Evolutionary conservation across 345 rosid species (phyloP), one percentile per base, ranked within the genome.

Genomic region (Lepidium aucheri): DNA sequence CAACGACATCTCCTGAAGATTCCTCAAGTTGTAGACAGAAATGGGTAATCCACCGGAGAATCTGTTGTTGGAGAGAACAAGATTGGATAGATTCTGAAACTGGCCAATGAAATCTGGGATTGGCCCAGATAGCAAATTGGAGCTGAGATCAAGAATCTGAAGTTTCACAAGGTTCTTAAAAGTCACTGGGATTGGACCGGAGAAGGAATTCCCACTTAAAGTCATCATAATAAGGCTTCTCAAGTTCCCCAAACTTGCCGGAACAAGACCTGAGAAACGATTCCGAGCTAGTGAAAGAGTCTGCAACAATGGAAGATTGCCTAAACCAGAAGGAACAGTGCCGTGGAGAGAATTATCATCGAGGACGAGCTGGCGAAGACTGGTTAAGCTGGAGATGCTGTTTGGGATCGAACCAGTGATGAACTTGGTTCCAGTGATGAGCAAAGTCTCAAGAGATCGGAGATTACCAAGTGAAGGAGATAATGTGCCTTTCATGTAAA

Each of bases 341-440:
- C 98, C 98, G 68, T 73, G 67, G 26, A 93, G 87, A 36, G 96
- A 76, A 69, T 90, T 88, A 55, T 84, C 86, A 36, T 93, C 97
- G 0, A 93, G 78, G 46, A 88, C 82, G 41, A 93, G 57, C 41
- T 85, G 87, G 0, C 74, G 57, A 32, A 93, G 90, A 50, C 60
- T 67, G 44, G 69, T 72, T 26, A 90, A 70, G 32, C 64, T 77
- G 15, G 83, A 78, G 74, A 93, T 61, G 75, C 63, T 80, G 9
- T 73, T 82, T 4, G 98, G 98, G 60, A 93, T 79, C 7, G 88
- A 74, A 54, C 98, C 98, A 26, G 80, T n/a, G 67, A 93, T 82
- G 53, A 73, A 79, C 60, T 90, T 90, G 86, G 83, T 81, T 11
- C 97, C 96, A 45, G 80, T 81, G 4, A 93, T 80, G 22, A 55